Evolutionary conservation across 768 basidiomycete species (phyloP).

Genomic region (Collybia nuda): DNA sequence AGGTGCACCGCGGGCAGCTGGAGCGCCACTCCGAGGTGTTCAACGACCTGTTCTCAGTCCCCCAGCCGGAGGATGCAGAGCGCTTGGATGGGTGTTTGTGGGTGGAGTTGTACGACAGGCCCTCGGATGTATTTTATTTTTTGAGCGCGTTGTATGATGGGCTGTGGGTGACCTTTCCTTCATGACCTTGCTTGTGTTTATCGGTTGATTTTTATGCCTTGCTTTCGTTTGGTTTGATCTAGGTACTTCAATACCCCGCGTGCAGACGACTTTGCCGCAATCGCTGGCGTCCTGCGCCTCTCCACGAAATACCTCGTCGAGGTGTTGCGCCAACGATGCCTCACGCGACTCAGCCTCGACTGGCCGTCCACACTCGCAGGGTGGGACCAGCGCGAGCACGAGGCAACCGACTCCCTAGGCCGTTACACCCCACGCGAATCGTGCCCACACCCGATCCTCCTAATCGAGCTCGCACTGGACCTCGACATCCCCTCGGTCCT

Average conservation of each 20-base stretch:
- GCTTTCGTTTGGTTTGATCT: constrained; percentile 1
- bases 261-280: constrained; percentile 53
- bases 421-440: constrained; percentile 59
- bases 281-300: constrained; percentile 67
- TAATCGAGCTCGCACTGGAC: constrained; percentile 69
- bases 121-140: constrained; percentile 67
- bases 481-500: constrained; percentile 57
- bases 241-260: constrained; percentile 59
- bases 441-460: constrained; percentile 67
- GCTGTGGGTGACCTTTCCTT: constrained; percentile 46
- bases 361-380: constrained; percentile 67
- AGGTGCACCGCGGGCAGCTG: constrained; percentile 73
- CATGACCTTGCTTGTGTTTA: background rate
- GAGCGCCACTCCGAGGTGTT: constrained; percentile 80
- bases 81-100: constrained; percentile 57
- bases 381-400: constrained; percentile 69
- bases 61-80: constrained; percentile 50
- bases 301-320: constrained; percentile 78
- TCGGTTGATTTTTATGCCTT: constrained; percentile 7
- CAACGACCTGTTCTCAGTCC: constrained; percentile 61
- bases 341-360: constrained; percentile 56
- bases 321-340: constrained; percentile 59
- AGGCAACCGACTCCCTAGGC: constrained; percentile 46
- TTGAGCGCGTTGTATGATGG: constrained; percentile 75
- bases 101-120: constrained; percentile 64